Evolutionary conservation across 1,284 basidiomycete species (phyloP).

Genomic region (Mycosarcoma mackinlayi): DNA sequence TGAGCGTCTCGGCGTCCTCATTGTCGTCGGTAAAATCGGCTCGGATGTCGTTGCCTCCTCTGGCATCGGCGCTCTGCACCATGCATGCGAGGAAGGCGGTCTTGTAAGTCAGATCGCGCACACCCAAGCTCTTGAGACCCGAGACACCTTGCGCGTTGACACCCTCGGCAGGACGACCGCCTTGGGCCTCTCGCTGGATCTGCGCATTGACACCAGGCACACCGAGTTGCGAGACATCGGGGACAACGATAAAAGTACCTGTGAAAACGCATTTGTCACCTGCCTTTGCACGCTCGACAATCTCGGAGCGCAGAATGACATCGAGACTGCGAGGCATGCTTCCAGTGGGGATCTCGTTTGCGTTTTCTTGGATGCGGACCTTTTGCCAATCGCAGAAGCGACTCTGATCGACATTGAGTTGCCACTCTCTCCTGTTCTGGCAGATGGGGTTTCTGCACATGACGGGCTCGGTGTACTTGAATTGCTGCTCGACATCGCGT

Average conservation of each 20-base stretch:
- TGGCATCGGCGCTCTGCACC: constrained; percentile 88
- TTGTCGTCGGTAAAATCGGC: constrained; percentile 88
- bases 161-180: constrained; percentile 75
- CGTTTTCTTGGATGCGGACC: constrained; percentile 98
- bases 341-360: constrained; percentile 97
- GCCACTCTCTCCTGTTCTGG: constrained; percentile 89
- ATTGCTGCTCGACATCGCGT: constrained; percentile 98
- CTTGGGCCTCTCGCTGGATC: constrained; percentile 83
- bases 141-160: constrained; percentile 82
- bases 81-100: constrained; percentile 98
- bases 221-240: constrained; percentile 95
- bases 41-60: constrained; percentile 44
- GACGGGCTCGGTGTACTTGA: constrained; percentile 98
- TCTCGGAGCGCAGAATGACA: constrained; percentile 91
- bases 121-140: constrained; percentile 92
- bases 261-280: constrained; percentile 99
- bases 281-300: constrained; percentile 97
- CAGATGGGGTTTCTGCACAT: constrained; percentile 94
- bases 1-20: constrained; percentile 81
- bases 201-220: constrained; percentile 94
- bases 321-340: constrained; percentile 82
- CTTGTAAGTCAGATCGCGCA: constrained; percentile 95
- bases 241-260: constrained; percentile 97
- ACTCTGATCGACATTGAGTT: constrained; percentile 93
- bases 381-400: constrained; percentile 99